phyloP scores from a whole-genome alignment of 495 filamentous ascomycete species.

The Xylaria scruposa region DNA sequence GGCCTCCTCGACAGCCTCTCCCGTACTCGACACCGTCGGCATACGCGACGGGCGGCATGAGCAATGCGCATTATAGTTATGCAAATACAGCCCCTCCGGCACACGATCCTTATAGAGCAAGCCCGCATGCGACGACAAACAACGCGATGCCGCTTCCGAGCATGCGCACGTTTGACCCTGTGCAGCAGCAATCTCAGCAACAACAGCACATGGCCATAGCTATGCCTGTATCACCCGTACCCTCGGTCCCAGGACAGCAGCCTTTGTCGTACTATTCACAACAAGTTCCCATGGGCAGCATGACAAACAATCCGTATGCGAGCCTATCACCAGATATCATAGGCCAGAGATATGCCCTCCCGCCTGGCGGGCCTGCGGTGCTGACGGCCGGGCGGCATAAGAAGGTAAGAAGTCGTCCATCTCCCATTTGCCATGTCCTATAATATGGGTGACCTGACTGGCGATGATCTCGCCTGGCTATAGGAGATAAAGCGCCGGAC shows the following conservation, averaged over 20 bases:
- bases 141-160: slow-evolving; percentile 68
- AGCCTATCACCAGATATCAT: slow-evolving; percentile 51
- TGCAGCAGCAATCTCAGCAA: slow-evolving; percentile 52
- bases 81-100: slow-evolving; percentile 49
- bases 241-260: slow-evolving; percentile 42
- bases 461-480: slow-evolving; percentile 34
- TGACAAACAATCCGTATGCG: slow-evolving; percentile 53
- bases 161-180: slow-evolving; percentile 64
- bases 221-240: slow-evolving; percentile 40
- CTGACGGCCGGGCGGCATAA: slow-evolving; percentile 86
- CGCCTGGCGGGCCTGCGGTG: slow-evolving; percentile 63
- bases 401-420: slow-evolving; percentile 62
- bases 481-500: slow-evolving; percentile 96
- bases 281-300: slow-evolving; percentile 41
- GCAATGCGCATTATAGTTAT: slow-evolving; percentile 61
- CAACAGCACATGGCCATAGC: slow-evolving; percentile 48
- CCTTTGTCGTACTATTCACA: slow-evolving; percentile 46
- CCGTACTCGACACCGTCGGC: slow-evolving; percentile 62
- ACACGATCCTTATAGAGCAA: slow-evolving; percentile 60
- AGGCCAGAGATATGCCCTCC: slow-evolving; percentile 49
- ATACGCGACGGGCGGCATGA: slow-evolving; percentile 59
- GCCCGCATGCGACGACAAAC: slow-evolving; percentile 51
- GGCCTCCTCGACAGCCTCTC: slow-evolving; percentile 54
- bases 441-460: slow-evolving; percentile 21
- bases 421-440: slow-evolving; percentile 13